phyloP scores from a whole-genome alignment of 495 filamentous ascomycete species.

The Parachaetomium inaequale region DNA sequence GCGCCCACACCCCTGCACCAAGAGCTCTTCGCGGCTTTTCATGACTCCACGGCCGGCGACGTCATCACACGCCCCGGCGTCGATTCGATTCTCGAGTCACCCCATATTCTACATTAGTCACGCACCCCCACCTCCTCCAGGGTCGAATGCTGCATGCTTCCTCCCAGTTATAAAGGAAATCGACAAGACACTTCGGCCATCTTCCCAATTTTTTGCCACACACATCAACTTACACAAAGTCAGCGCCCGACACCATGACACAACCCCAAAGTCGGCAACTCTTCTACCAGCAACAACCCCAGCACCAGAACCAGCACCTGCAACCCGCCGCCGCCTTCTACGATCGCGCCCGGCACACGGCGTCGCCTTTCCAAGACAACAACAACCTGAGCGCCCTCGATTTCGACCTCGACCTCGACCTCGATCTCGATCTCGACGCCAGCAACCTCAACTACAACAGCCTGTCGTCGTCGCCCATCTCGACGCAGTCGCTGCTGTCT shows the following conservation, averaged over 20 bases:
- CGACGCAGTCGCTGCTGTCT: slow-evolving; percentile 33
- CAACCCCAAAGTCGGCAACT: slow-evolving; percentile 9
- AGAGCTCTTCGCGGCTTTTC: not conserved
- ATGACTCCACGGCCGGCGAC: not conserved
- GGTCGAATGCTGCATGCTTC: not conserved
- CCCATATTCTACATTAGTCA: slow-evolving; percentile 8
- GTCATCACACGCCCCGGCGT: not conserved
- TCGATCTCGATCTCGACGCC: slow-evolving; percentile 25
- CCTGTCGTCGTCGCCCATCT: slow-evolving; percentile 32
- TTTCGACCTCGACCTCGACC: slow-evolving; percentile 16
- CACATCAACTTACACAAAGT: slow-evolving; percentile 6
- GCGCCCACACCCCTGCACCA: not conserved
- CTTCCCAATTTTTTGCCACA: slow-evolving; percentile 10
- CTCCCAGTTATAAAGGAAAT: slow-evolving; percentile 17
- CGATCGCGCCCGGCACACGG: not conserved
- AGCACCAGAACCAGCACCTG: slow-evolving; percentile 12
- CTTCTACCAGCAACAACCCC: slow-evolving; percentile 6
- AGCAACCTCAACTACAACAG: slow-evolving; percentile 26
- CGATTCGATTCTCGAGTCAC: slow-evolving; percentile 7
- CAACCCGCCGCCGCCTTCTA: not conserved
- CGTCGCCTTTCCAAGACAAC: slow-evolving; percentile 3
- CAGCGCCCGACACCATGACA: slow-evolving; percentile 15
- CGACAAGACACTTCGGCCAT: not conserved
- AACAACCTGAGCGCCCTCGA: not conserved
- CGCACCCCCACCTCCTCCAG: slow-evolving; percentile 1